Evolutionary conservation across 2,329 filamentous ascomycete species (phyloP).

Genomic region (Fusarium coffeatum): DNA sequence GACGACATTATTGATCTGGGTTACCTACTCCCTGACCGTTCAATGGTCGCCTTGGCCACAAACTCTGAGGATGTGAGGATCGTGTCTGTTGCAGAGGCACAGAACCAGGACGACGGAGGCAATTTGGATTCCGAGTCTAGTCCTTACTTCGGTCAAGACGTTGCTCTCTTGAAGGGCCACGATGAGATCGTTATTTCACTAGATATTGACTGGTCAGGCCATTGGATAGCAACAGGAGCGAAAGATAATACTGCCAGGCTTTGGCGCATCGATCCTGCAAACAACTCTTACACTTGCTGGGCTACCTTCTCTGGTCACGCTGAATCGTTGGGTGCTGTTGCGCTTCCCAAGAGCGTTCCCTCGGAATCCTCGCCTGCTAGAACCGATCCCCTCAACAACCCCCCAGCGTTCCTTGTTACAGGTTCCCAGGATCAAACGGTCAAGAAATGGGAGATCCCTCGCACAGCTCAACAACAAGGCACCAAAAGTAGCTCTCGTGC

Average conservation of each 20-base stretch:
- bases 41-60: conserved; percentile 88
- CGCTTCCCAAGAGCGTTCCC: conserved; percentile 78
- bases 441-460: conserved; percentile 89
- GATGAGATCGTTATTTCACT: conserved; percentile 96
- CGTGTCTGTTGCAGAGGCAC: conserved; percentile 72
- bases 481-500: conserved; percentile 71
- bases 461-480: conserved; percentile 57
- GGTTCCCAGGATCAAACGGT: conserved; percentile 96
- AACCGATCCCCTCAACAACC: conserved; percentile 79
- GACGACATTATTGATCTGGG: conserved; percentile 97
- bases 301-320: conserved; percentile 90
- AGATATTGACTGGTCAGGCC: conserved; percentile 95
- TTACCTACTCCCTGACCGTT: conserved; percentile 83
- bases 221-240: conserved; percentile 95
- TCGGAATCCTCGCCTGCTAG: conserved; percentile 75
- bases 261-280: conserved; percentile 85
- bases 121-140: conserved; percentile 46
- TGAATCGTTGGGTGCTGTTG: conserved; percentile 91
- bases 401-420: conserved; percentile 86
- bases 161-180: conserved; percentile 87
- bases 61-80: conserved; percentile 95
- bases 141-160: conserved; percentile 87
- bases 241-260: conserved; percentile 96
- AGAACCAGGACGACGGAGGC: conserved; percentile 34
- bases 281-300: conserved; percentile 81